These are phyloP conservation scores for Dothiorella sarmentorum DNA, from an alignment of 2,329 filamentous ascomycete genomes.

Conservation along the genomic window DNA sequence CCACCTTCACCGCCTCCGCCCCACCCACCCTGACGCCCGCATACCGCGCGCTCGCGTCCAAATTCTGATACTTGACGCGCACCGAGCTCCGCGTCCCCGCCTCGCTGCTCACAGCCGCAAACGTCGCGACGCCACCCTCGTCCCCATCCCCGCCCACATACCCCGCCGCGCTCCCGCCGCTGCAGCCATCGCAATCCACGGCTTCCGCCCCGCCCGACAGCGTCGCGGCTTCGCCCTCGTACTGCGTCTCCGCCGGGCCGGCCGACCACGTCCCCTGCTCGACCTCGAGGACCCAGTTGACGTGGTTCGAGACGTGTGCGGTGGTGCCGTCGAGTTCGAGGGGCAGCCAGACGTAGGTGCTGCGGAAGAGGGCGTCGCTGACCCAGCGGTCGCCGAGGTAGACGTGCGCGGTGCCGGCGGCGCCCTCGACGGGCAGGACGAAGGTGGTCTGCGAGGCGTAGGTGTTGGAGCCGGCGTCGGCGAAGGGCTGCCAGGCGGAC, in stretches of 20 bases:
- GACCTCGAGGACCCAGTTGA: conserved; percentile 54
- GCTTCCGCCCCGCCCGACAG: conserved; percentile 46
- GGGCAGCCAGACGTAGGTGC: conserved; percentile 65
- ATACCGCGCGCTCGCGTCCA: conserved; percentile 51
- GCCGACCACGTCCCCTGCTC: conserved; percentile 43
- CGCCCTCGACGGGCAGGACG: conserved; percentile 45
- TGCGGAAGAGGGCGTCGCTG: conserved; percentile 55
- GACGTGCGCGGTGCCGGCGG: conserved; percentile 41
- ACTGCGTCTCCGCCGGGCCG: conserved; percentile 45
- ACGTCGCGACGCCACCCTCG: conserved; percentile 50
- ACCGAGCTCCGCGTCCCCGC: conserved; percentile 50
- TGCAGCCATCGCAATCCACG: conserved; percentile 60
- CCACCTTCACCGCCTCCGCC: conserved; percentile 44
- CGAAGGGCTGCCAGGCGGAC: conserved; percentile 60
- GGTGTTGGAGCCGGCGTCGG: conserved; percentile 54
- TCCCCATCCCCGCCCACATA: conserved; percentile 44
- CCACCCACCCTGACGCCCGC: conserved; percentile 58
- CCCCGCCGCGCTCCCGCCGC: conserved; percentile 48
- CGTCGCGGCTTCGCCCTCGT: conserved; percentile 51
- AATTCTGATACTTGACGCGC: conserved; percentile 55
- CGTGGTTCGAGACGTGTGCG: conserved; percentile 49
- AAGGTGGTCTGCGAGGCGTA: conserved; percentile 61
- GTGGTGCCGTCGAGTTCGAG: conserved; percentile 52
- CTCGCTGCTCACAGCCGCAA: conserved; percentile 45
- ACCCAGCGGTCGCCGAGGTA: conserved; percentile 69